Percentiles rank a stretch among this genome's conserved stretches.
Evolutionary conservation across 306 rosid genomes (phyloP).

Genomic region (Rosa lucieae): DNA sequence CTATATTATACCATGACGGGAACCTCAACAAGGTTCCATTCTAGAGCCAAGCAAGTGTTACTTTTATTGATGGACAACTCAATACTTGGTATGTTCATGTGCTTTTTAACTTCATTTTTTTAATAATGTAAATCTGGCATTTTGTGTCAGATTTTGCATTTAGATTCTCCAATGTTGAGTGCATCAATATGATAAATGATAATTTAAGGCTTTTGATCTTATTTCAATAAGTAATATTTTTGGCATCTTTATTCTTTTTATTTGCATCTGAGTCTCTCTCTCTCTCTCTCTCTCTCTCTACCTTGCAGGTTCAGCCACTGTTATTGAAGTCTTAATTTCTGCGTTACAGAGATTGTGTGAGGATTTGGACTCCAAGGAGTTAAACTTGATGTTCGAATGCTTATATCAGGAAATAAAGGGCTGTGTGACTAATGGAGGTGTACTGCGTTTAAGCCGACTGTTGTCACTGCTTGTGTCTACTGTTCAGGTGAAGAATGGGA

Average conservation of each 20-base stretch:
- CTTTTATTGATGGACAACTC: slow-evolving; percentile 50
- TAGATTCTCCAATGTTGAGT: not conserved
- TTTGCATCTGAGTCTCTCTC: slow-evolving; percentile 27
- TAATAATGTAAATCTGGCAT: not conserved
- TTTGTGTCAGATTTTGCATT: not conserved
- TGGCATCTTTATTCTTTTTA: slow-evolving; percentile 5
- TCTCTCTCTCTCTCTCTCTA: not conserved
- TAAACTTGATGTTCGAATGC: slow-evolving; percentile 62
- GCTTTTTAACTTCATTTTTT: not conserved
- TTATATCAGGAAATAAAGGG: slow-evolving; percentile 47
- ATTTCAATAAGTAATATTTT: not conserved
- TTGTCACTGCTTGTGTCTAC: slow-evolving; percentile 59
- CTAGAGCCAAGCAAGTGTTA: slow-evolving; percentile 75
- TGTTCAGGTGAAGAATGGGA: slow-evolving; percentile 53
- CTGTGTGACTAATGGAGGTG: slow-evolving; percentile 35
- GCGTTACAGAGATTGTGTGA: slow-evolving; percentile 60
- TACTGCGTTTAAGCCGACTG: slow-evolving; percentile 39
- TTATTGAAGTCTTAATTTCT: slow-evolving; percentile 52
- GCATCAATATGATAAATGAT: not conserved
- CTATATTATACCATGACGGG: slow-evolving; percentile 69
- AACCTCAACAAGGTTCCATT: slow-evolving; percentile 77
- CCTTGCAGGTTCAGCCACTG: slow-evolving; percentile 51
- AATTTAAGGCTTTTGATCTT: not conserved
- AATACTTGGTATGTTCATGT: slow-evolving; percentile 23
- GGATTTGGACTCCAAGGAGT: slow-evolving; percentile 60